Conservation (phyloP, 2,329 filamentous ascomycete species). For the Neurospora crassa region DNA sequence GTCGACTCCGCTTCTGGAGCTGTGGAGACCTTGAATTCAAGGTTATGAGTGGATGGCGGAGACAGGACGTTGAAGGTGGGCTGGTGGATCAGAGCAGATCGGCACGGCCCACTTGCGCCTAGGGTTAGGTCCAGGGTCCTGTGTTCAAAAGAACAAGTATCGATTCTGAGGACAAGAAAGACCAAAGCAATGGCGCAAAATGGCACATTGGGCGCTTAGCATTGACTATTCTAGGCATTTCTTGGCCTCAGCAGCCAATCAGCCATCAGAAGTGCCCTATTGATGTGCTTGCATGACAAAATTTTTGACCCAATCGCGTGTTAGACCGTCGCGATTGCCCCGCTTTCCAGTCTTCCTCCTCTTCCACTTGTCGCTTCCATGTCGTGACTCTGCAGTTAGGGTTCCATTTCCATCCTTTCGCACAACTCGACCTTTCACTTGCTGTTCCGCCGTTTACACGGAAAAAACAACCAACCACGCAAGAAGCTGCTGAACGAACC, state of each 20-base stretch:
- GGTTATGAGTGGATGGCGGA: not conserved
- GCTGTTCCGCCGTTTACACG: not conserved
- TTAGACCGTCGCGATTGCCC: slow-evolving; percentile 5
- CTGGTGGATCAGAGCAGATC: not conserved
- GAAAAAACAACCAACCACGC: not conserved
- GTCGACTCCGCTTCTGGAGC: not conserved
- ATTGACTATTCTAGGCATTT: slow-evolving; percentile 13
- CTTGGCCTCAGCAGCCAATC: slow-evolving; percentile 18
- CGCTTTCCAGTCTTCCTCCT: slow-evolving; percentile 4
- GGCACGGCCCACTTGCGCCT: not conserved
- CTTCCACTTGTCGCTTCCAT: no score
- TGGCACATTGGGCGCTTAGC: slow-evolving; percentile 17
- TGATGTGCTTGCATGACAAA: slow-evolving; percentile 20
- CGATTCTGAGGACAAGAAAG: slow-evolving; percentile 1
- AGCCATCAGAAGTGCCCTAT: slow-evolving; percentile 13
- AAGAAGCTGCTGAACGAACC: not conserved
- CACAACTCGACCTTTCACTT: not conserved
- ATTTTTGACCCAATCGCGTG: slow-evolving; percentile 23
- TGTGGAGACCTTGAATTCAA: not conserved
- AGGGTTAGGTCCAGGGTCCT: not conserved
- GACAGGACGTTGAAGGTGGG: not conserved
- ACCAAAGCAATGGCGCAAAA: slow-evolving; percentile 13
- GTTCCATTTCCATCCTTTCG: no score
- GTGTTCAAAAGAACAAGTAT: not conserved
- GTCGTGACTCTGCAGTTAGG: no score